A percentile compares a stretch with the other conserved stretches of the same genome.
Evolutionary conservation across 192 early-diverging fungal genomes (phyloP).

Genomic region (Coemansia sp.): DNA sequence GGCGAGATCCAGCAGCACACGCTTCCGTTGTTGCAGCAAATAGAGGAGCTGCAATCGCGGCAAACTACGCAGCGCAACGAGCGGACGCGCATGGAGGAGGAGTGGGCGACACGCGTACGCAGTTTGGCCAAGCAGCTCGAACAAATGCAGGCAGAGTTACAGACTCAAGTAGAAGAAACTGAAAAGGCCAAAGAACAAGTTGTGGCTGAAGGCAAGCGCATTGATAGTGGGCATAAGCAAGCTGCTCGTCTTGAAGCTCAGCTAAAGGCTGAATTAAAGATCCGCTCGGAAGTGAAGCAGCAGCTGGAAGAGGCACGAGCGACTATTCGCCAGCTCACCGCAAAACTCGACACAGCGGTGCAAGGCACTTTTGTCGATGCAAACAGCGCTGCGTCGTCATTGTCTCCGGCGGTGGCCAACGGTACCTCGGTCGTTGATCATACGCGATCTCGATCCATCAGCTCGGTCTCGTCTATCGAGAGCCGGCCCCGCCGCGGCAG

Average conservation of each 20-base stretch:
- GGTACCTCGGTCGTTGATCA: slow-evolving; percentile 4
- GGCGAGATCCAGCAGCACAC: slow-evolving; percentile 47
- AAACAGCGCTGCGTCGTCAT: background rate
- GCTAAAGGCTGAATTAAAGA: slow-evolving; percentile 55
- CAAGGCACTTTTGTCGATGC: slow-evolving; percentile 6
- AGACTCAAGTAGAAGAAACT: slow-evolving; percentile 4
- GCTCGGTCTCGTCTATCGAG: slow-evolving; percentile 33
- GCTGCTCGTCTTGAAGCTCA: slow-evolving; percentile 59
- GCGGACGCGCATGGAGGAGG: slow-evolving; percentile 32
- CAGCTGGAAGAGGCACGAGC: slow-evolving; percentile 41
- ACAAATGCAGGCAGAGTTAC: slow-evolving; percentile 11
- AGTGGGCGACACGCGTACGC: slow-evolving; percentile 22
- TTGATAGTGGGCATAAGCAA: slow-evolving; percentile 10
- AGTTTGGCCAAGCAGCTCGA: slow-evolving; percentile 16
- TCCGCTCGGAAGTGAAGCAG: slow-evolving; percentile 41
- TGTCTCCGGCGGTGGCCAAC: background rate
- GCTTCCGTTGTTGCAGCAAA: slow-evolving; percentile 46
- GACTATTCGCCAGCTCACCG: slow-evolving; percentile 14
- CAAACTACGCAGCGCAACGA: slow-evolving; percentile 32
- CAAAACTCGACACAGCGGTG: slow-evolving; percentile 21
- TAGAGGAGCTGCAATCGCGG: slow-evolving; percentile 42
- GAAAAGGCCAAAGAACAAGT: slow-evolving; percentile 1
- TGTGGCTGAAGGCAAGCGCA: slow-evolving; percentile 14
- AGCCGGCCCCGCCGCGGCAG: slow-evolving; percentile 37
- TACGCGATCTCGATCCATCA: slow-evolving; percentile 23